Conservation (phyloP, 805 yeast species). For the Zygosaccharomyces pseudorouxii region DNA sequence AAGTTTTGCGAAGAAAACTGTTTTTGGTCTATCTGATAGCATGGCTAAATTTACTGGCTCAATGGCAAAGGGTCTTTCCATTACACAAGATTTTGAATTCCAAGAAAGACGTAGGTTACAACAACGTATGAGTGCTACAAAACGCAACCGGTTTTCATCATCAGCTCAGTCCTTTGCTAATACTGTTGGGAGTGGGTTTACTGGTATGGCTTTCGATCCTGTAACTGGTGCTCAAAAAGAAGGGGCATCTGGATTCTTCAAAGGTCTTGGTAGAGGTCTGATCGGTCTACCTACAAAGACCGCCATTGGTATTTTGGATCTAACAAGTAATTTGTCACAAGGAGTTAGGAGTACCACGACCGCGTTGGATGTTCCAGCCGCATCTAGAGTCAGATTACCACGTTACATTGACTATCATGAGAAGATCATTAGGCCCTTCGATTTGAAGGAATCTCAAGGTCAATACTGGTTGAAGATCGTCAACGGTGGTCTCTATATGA, state of each 20-base stretch:
- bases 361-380: conserved; percentile 72
- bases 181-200: conserved; percentile 79
- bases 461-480: conserved; percentile 85
- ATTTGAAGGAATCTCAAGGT: conserved; percentile 85
- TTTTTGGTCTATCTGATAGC: conserved; percentile 92
- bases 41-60: conserved; percentile 91
- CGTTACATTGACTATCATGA: conserved; percentile 62
- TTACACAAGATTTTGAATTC: conserved; percentile 77
- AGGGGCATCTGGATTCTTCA: conserved; percentile 89
- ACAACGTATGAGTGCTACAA: conserved; percentile 75
- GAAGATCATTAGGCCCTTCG: conserved; percentile 68
- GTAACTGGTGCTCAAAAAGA: conserved; percentile 82
- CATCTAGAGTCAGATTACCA: conserved; percentile 79
- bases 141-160: conserved; percentile 72
- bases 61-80: conserved; percentile 87
- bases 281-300: conserved; percentile 95
- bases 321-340: conserved; percentile 88
- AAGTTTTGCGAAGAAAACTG: conserved; percentile 89
- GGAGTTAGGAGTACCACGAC: conserved; percentile 92
- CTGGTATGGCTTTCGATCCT: conserved; percentile 89
- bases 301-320: conserved; percentile 88
- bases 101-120: conserved; percentile 76
- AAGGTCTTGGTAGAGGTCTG: conserved; percentile 91
- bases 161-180: conserved; percentile 90
- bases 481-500: conserved; percentile 70